Conservation (phyloP, 1,139 yeast genomes). For the Eremothecium cymbalariae region DNA sequence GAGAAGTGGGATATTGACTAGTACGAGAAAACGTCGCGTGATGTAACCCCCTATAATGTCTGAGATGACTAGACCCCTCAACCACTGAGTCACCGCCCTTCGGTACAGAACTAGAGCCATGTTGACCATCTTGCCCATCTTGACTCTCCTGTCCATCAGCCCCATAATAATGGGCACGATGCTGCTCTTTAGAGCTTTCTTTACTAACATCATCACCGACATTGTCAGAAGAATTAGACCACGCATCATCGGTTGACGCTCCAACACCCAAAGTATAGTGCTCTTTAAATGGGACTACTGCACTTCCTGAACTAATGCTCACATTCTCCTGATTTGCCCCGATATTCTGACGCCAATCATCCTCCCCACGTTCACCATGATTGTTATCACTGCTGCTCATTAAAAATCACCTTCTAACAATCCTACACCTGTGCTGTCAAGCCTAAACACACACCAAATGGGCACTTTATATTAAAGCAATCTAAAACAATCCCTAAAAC, state of each 20-base stretch:
- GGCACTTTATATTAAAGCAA: too few species aligned
- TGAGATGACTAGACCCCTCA: not conserved
- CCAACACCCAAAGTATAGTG: slow-evolving; percentile 7
- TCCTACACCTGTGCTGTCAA: too few species aligned
- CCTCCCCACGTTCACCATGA: too few species aligned
- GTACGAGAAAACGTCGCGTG: slow-evolving; percentile 27
- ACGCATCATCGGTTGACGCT: not conserved
- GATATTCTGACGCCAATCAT: too few species aligned
- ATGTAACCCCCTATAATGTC: slow-evolving; percentile 41
- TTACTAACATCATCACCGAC: not conserved
- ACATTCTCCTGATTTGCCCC: too few species aligned
- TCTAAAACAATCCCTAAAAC: too few species aligned
- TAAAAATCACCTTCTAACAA: too few species aligned
- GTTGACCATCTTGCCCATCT: not conserved
- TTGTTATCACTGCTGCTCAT: too few species aligned
- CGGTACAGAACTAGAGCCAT: not conserved
- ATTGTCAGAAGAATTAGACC: not conserved
- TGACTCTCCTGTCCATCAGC: slow-evolving; percentile 1
- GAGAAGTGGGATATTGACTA: slow-evolving; percentile 39
- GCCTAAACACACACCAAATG: too few species aligned
- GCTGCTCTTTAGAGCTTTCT: slow-evolving; percentile 8
- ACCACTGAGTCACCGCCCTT: not conserved
- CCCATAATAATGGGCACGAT: too few species aligned
- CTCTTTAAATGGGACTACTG: slow-evolving; percentile 8
- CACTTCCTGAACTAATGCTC: too few species aligned